phyloP scores from a whole-genome alignment of 2,329 filamentous ascomycete species.

The Ophiostoma sp. region DNA sequence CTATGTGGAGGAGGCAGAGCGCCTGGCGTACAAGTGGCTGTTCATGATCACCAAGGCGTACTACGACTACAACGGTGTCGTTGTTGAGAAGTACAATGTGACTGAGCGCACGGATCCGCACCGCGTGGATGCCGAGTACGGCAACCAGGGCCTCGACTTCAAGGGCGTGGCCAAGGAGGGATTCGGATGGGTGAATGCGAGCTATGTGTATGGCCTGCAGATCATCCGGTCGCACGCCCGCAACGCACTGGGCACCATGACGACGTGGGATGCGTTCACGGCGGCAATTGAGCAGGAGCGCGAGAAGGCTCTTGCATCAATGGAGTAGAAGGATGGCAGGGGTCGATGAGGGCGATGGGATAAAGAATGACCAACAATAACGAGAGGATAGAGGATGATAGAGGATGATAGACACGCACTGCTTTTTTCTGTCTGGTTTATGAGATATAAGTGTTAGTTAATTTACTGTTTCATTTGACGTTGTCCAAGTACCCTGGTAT shows the following conservation, averaged over 20 bases:
- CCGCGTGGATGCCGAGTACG: slow-evolving; percentile 92
- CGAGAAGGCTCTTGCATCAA: slow-evolving; percentile 48
- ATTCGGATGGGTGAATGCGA: slow-evolving; percentile 99
- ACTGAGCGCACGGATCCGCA: slow-evolving; percentile 85
- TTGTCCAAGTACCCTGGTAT: neutral
- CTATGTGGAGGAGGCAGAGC: slow-evolving; percentile 82
- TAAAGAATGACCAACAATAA: neutral
- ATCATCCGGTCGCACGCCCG: slow-evolving; percentile 85
- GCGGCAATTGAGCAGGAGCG: slow-evolving; percentile 57
- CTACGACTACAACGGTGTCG: slow-evolving; percentile 95
- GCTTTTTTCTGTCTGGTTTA: neutral
- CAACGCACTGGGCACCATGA: slow-evolving; percentile 80
- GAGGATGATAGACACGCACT: neutral
- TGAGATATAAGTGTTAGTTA: neutral
- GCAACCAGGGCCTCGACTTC: slow-evolving; percentile 92
- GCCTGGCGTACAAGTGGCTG: slow-evolving; percentile 91
- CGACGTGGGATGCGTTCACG: slow-evolving; percentile 76
- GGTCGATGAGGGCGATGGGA: neutral
- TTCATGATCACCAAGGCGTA: slow-evolving; percentile 99
- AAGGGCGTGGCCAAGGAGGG: slow-evolving; percentile 94
- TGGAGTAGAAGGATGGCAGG: slow-evolving; percentile 29
- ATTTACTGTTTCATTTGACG: neutral
- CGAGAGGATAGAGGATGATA: neutral
- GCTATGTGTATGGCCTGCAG: slow-evolving; percentile 87
- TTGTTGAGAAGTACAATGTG: slow-evolving; percentile 98